Base-by-base conservation (phyloP, 257 asterid genomes). In the Jacaranda mimosifolia region DNA sequence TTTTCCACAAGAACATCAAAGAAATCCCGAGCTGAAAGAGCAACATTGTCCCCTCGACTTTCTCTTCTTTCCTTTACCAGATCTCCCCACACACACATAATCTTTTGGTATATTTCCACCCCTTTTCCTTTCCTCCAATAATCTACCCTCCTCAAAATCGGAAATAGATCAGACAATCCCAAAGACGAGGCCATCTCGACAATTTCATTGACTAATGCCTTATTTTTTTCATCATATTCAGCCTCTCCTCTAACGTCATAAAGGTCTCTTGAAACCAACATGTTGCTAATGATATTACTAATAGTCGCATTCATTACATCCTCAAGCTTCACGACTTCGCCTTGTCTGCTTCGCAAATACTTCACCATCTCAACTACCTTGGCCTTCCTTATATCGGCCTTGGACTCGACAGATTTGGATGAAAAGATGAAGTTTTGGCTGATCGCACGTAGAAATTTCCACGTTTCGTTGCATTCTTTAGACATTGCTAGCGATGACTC, bases 311-410 rank as follows among this genome's bases (percentile, higher is more conserved):
- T 6, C 0, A 70, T 0, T 9, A 52, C 17, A 26, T 70, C 49
- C 2, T 70, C 63, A 4, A 70, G 32, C 11, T 70, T 39, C n/a
- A 70, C 59, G 3, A 32, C 26, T 15, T 70, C 32, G 7, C 74
- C 74, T 70, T 32, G 3, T 17, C 36, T 36, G 63, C 36, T 52
- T 9, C 15, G 15, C 18, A 70, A 19, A n/a, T 49, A 52, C 0
- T 70, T 39, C 63, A 74, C 63, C 72, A 63, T 51, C 60, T 74
- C 63, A 4, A 4, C 2, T 13, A 74, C 60, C 79, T 17, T 63
- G 2, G 4, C 13, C 63, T 46, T 48, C 52, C 71, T 62, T 39
- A 48, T 49, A 18, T 48, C 39, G 7, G 63, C 70, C 38, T 46
- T 48, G 3, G 17, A 18, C 59, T 74, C 72, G 7, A 74, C 21